These are phyloP conservation scores for Neostapfia colusana DNA, from an alignment of 176 grass and related monocot species.

Conservation along the genomic window DNA sequence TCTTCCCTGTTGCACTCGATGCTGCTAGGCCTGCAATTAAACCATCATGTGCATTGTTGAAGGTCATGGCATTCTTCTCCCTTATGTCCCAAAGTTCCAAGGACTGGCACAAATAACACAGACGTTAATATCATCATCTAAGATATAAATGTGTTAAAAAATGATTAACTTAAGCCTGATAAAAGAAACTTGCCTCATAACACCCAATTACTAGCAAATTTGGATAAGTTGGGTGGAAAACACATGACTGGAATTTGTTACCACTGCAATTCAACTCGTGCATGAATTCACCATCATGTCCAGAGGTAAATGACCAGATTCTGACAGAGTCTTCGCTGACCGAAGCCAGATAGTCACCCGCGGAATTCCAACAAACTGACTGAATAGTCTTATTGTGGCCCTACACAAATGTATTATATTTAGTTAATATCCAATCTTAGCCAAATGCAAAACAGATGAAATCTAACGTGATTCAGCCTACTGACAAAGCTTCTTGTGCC, in stretches of 20 bases:
- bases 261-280: conserved; percentile 76
- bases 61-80: conserved; percentile 73
- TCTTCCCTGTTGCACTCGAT: conserved; percentile 70
- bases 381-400: conserved; percentile 74
- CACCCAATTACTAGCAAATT: conserved; percentile 83
- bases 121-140: background rate
- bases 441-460: conserved; percentile 17
- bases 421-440: background rate
- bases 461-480: background rate
- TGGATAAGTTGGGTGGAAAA: conserved; percentile 76
- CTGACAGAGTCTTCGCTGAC: conserved; percentile 88
- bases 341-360: conserved; percentile 79
- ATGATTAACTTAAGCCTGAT: background rate
- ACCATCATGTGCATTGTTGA: conserved; percentile 71
- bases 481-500: background rate
- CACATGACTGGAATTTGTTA: conserved; percentile 93
- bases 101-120: conserved; percentile 51
- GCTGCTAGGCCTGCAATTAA: conserved; percentile 75
- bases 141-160: background rate
- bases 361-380: conserved; percentile 85
- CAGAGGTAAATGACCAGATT: conserved; percentile 79
- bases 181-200: conserved; percentile 68
- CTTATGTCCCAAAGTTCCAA: conserved; percentile 94
- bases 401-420: conserved; percentile 45
- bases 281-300: conserved; percentile 74